phyloP scores from a whole-genome alignment of 139 green algal genomes.

The Chlamydomonas sphaeroides region DNA sequence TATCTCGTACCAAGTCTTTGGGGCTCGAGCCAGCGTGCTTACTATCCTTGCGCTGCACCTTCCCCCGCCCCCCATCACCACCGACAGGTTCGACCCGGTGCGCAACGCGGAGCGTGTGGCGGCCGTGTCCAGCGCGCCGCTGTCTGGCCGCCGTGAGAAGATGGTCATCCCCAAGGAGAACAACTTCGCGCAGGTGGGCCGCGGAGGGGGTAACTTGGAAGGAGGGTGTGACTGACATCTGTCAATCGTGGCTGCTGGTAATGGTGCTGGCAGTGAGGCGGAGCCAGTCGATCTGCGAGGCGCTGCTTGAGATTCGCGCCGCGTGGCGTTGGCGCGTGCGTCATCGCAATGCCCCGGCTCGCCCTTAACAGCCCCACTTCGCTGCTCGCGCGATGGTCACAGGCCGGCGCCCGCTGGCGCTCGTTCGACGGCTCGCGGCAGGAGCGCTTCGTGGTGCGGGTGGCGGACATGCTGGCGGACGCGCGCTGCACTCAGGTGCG shows the following conservation, averaged over 20 bases:
- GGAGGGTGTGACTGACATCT: not conserved
- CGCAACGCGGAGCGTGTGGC: constrained; percentile 84
- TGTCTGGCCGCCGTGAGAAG: constrained; percentile 83
- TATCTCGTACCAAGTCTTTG: too few relatives aligned
- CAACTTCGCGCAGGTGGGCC: constrained; percentile 85
- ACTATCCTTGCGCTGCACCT: too few relatives aligned
- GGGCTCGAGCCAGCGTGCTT: too few relatives aligned
- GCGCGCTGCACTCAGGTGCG: constrained; percentile 62
- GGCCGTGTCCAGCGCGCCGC: constrained; percentile 35
- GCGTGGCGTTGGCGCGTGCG: too few relatives aligned
- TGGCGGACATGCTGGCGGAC: constrained; percentile 78
- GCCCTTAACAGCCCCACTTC: too few relatives aligned
- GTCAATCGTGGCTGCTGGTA: too few relatives aligned
- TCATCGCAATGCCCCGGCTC: too few relatives aligned
- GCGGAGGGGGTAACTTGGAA: not conserved
- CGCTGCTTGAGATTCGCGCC: too few relatives aligned
- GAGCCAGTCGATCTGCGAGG: too few relatives aligned
- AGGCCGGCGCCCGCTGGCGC: constrained; percentile 74
- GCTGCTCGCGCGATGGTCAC: too few relatives aligned
- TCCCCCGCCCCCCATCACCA: too few relatives aligned
- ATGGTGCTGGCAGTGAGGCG: too few relatives aligned
- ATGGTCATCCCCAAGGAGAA: constrained; percentile 93
- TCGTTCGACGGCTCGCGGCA: constrained; percentile 80
- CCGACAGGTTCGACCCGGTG: constrained; percentile 82
- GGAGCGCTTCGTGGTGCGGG: constrained; percentile 83